These are phyloP conservation scores for Acer saccharum DNA, from an alignment of 345 rosid species.

Conservation along the genomic window DNA sequence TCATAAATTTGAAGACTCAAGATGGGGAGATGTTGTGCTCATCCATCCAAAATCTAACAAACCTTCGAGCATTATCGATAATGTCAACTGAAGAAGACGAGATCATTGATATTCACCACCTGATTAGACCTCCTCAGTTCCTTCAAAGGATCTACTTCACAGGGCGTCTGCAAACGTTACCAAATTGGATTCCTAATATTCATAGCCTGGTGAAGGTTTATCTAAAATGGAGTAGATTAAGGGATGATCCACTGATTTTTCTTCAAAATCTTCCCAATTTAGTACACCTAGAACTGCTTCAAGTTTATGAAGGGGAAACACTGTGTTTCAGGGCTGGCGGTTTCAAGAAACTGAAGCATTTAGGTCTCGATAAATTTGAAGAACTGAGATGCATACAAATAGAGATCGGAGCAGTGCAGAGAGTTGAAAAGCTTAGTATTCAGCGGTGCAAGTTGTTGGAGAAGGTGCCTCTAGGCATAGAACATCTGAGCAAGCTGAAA, in stretches of 20 bases:
- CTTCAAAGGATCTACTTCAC: constrained; percentile 37
- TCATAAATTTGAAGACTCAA: constrained; percentile 37
- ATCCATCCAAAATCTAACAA: constrained; percentile 27
- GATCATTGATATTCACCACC: constrained; percentile 25
- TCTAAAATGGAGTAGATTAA: constrained; percentile 22
- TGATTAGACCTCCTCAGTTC: constrained; percentile 27
- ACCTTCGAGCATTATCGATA: constrained; percentile 34
- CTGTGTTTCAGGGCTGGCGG: constrained; percentile 27
- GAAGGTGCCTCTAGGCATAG: constrained; percentile 36
- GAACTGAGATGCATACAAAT: constrained; percentile 24
- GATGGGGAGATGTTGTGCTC: constrained; percentile 38
- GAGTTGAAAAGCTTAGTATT: constrained; percentile 27
- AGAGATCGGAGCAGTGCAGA: constrained; percentile 31
- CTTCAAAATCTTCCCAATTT: constrained; percentile 41
- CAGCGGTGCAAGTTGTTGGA: constrained; percentile 28
- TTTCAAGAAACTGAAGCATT: constrained; percentile 29
- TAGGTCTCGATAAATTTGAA: constrained; percentile 32
- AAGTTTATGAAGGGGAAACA: constrained; percentile 30
- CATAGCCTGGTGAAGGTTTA: constrained; percentile 26
- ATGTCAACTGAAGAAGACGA: constrained; percentile 22
- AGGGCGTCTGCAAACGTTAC: constrained; percentile 31
- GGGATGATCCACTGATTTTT: constrained; percentile 27
- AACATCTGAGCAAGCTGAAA: constrained; percentile 26
- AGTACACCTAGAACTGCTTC: constrained; percentile 29
- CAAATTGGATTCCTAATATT: constrained; percentile 31